A percentile compares a stretch with the other conserved stretches of the same genome.
phyloP scores from a whole-genome alignment of 768 basidiomycete species.

The Tulasnella sp. region DNA sequence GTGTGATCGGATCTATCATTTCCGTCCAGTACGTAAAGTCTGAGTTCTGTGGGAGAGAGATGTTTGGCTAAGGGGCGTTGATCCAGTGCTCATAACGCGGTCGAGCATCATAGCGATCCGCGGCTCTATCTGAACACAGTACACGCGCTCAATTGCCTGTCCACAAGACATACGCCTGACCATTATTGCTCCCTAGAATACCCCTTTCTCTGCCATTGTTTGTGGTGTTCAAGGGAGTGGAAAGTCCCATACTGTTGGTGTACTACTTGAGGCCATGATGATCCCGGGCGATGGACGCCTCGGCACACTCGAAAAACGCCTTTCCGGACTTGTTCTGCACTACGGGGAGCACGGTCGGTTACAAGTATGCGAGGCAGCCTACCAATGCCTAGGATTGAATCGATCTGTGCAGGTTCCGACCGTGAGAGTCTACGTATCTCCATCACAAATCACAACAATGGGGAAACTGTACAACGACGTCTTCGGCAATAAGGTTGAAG shows the following conservation, averaged over 20 bases:
- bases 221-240: slow-evolving; percentile 18
- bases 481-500: background rate
- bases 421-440: slow-evolving; percentile 47
- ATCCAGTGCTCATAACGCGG: slow-evolving; percentile 31
- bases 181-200: background rate
- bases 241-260: slow-evolving; percentile 16
- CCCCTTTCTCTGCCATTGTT: slow-evolving; percentile 15
- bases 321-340: slow-evolving; percentile 53
- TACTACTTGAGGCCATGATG: slow-evolving; percentile 7
- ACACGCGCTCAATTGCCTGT: background rate
- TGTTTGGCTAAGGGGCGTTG: background rate
- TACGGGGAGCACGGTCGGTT: slow-evolving; percentile 57
- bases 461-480: slow-evolving; percentile 35
- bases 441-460: slow-evolving; percentile 52
- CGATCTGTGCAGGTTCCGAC: slow-evolving; percentile 14
- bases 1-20: slow-evolving; percentile 44
- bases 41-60: slow-evolving; percentile 17
- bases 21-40: slow-evolving; percentile 43
- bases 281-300: slow-evolving; percentile 6
- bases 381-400: slow-evolving; percentile 35
- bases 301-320: slow-evolving; percentile 1
- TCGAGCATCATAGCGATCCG: slow-evolving; percentile 33
- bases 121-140: slow-evolving; percentile 63
- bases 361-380: slow-evolving; percentile 57
- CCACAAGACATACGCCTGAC: background rate